phyloP scores from a whole-genome alignment of 2,329 filamentous ascomycete species.

The Samsoniella hepiali region DNA sequence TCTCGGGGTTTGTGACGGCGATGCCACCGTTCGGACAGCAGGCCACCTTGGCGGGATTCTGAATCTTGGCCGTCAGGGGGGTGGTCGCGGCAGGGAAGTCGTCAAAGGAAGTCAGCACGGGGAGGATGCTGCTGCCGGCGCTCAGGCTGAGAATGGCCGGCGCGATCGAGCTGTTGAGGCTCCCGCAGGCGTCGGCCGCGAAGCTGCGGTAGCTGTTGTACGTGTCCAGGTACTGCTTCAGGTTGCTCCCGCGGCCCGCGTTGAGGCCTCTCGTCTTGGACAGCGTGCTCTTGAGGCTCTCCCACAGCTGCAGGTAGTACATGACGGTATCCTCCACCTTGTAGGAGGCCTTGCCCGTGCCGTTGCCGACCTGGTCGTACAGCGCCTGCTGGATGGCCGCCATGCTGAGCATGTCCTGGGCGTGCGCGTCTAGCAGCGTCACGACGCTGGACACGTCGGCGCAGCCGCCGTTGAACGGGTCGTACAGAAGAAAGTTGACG shows the following conservation, averaged over 20 bases:
- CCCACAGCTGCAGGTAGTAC: conserved; percentile 31
- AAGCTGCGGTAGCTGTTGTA: conserved; percentile 32
- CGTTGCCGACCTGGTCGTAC: conserved; percentile 25
- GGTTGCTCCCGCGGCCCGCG: conserved; percentile 24
- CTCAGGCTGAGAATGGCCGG: conserved; percentile 33
- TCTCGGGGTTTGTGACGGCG: conserved; percentile 22
- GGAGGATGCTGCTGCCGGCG: conserved; percentile 30
- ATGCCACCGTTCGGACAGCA: conserved; percentile 32
- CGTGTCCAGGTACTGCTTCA: conserved; percentile 31
- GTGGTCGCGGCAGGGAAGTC: conserved; percentile 28
- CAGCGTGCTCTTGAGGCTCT: conserved; percentile 31
- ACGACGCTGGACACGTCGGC: conserved; percentile 35
- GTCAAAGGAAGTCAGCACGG: conserved; percentile 30
- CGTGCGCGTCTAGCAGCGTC: conserved; percentile 30
- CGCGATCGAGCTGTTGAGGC: conserved; percentile 31
- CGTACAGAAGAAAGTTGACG: conserved; percentile 32
- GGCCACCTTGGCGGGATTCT: conserved; percentile 32
- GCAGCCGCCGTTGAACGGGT: conserved; percentile 36
- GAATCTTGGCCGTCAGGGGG: conserved; percentile 32
- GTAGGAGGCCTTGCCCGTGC: conserved; percentile 18
- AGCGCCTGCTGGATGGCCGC: conserved; percentile 28
- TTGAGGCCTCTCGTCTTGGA: conserved; percentile 24
- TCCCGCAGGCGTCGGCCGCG: conserved; percentile 34
- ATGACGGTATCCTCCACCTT: conserved; percentile 28
- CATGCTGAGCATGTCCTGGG: conserved; percentile 29